Evolutionary conservation across 164 flowering plant species (phyloP), one percentile per base, ranked within the genome.

Genomic region (Chimonanthus praecox): DNA sequence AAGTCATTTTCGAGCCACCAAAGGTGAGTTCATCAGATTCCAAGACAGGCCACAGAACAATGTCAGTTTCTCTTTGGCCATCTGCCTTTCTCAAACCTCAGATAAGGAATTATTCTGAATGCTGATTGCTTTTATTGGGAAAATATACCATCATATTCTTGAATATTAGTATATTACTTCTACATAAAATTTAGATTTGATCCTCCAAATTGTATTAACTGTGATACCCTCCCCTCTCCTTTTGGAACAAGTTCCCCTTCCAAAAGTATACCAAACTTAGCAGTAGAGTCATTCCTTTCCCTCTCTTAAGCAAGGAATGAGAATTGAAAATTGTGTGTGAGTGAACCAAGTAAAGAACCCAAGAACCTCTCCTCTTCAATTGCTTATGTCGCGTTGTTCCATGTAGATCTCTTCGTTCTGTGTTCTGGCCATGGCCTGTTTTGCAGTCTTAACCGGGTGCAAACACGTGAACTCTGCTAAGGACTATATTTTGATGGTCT

Each of bases 391-490:
- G 21, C 4, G 7, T 33, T 51, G 47, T 21, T 49, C 47, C 49
- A 43, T 21, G 54, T 21, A 21, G 7, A n/a, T 47, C 58, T 33
- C 33, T 5, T 64, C 68, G 49, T 45, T 15, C 13, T 71, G 63
- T 6, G 6, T 63, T 9, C 33, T 13, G 46, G 49, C 4, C 72
- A 85, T 85, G 86, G 85, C 82, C 33, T 85, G 88, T 62, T 5
- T 80, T 2, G 76, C 78, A 44, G 8, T 74, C 11, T 15, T 82
- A 0, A 64, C 74, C 9, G 71, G 82, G 11, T 85, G 88, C 79
- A 72, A 71, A 47, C 71, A 33, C 11, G 54, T 76, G 11, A 77
- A 73, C 68, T 80, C 86, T 5, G 54, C 65, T 51, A 72, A 63
- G 50, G 70, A 46, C 63, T 85, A 81, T 44, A 49, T 81, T 16